Conservation (phyloP, 768 basidiomycete species). For the Ramaria sp. region DNA sequence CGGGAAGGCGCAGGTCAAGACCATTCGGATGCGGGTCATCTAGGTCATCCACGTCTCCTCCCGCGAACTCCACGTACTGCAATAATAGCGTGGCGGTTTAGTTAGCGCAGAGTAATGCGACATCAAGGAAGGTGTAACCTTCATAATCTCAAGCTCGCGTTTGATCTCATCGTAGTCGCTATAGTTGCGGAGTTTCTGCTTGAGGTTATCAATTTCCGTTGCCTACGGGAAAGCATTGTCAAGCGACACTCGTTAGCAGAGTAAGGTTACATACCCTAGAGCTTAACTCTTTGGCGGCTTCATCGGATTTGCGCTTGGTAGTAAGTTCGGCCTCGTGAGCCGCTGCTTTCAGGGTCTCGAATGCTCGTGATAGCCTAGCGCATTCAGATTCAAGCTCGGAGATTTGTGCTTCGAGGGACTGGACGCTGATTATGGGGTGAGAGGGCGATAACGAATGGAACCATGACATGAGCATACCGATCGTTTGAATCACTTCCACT, state of each 20-base stretch:
- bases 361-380: slow-evolving; percentile 51
- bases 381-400: slow-evolving; percentile 68
- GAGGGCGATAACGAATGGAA: not conserved
- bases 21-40: slow-evolving; percentile 38
- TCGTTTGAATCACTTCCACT: slow-evolving; percentile 65
- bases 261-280: slow-evolving; percentile 37
- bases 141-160: slow-evolving; percentile 96
- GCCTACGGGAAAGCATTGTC: slow-evolving; percentile 24
- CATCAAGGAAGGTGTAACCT: slow-evolving; percentile 33
- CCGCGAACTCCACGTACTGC: slow-evolving; percentile 94
- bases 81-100: not conserved
- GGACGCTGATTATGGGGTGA: slow-evolving; percentile 36
- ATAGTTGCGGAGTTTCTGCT: slow-evolving; percentile 58
- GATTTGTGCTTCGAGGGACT: slow-evolving; percentile 63
- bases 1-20: slow-evolving; percentile 60
- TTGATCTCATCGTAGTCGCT: slow-evolving; percentile 95
- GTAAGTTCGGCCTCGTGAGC: slow-evolving; percentile 37
- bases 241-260: not conserved
- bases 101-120: not conserved
- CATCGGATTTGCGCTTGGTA: slow-evolving; percentile 46
- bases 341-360: slow-evolving; percentile 49
- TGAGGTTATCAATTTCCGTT: slow-evolving; percentile 59
- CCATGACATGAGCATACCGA: slow-evolving; percentile 34
- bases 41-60: slow-evolving; percentile 67
- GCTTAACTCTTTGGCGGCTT: slow-evolving; percentile 43